Conservation (phyloP, 2,329 filamentous ascomycete species). For the Bretziella fagacearum region DNA sequence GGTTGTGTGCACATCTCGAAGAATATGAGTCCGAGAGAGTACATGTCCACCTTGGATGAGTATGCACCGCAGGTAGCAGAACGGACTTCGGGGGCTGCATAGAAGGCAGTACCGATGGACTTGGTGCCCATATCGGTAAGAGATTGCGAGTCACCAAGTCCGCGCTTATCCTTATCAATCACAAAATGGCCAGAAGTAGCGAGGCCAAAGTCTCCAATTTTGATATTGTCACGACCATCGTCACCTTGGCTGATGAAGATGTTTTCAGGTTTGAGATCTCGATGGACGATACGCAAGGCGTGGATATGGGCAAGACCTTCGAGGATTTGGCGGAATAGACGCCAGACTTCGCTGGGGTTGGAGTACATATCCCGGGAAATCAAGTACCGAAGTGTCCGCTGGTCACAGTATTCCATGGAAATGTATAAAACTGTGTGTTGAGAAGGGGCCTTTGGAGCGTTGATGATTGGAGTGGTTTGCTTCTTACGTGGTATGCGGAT, state of each 20-base stretch:
- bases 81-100: constrained; percentile 82
- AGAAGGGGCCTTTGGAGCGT: constrained; percentile 22
- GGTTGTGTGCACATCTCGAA: constrained; percentile 84
- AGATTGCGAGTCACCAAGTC: constrained; percentile 15
- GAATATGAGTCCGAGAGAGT: constrained; percentile 90
- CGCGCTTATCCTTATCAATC: constrained; percentile 42
- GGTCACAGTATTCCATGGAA: constrained; percentile 98
- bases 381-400: constrained; percentile 76
- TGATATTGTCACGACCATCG: constrained; percentile 73
- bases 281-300: constrained; percentile 77
- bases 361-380: constrained; percentile 61
- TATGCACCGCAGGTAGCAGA: constrained; percentile 61
- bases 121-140: constrained; percentile 46
- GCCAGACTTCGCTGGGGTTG: constrained; percentile 67
- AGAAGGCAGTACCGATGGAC: constrained; percentile 64
- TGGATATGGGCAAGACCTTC: constrained; percentile 87
- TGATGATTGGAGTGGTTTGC: constrained; percentile 16
- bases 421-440: constrained; percentile 67
- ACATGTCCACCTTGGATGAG: constrained; percentile 96
- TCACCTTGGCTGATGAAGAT: constrained; percentile 60
- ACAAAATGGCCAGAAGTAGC: constrained; percentile 75
- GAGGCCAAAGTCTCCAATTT: constrained; percentile 91
- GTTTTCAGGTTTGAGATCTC: constrained; percentile 93
- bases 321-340: constrained; percentile 75
- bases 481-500: constrained; percentile 4